Evolutionary conservation across 768 basidiomycete species (phyloP).

Genomic region (Saitozyma sp.): DNA sequence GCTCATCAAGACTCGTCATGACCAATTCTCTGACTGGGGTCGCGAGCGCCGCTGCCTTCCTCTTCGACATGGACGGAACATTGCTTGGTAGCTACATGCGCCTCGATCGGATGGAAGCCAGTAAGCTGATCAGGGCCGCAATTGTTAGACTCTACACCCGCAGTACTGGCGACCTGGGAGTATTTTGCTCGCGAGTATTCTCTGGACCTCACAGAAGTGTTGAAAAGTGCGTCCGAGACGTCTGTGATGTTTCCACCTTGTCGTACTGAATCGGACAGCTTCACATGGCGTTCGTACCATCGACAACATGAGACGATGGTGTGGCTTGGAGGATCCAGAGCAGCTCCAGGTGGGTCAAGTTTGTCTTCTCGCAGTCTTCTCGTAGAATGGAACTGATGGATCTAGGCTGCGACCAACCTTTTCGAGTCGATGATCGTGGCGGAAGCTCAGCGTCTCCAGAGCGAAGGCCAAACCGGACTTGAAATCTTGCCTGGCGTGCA

Average conservation of each 20-base stretch:
- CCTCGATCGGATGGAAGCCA: too few relatives aligned
- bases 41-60: slow-evolving; percentile 8
- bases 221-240: slow-evolving; percentile 37
- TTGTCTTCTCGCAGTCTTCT: neutral
- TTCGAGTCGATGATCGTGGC: slow-evolving; percentile 70
- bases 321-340: slow-evolving; percentile 62
- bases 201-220: slow-evolving; percentile 45
- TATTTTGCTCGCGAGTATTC: slow-evolving; percentile 65
- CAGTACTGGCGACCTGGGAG: slow-evolving; percentile 73
- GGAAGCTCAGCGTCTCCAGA: slow-evolving; percentile 56
- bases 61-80: slow-evolving; percentile 51
- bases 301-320: slow-evolving; percentile 73
- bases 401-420: slow-evolving; percentile 19
- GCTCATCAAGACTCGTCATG: neutral
- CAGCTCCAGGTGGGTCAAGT: slow-evolving; percentile 59
- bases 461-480: slow-evolving; percentile 57
- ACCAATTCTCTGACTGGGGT: slow-evolving; percentile 1
- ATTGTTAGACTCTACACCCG: slow-evolving; percentile 72
- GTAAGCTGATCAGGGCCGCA: too few relatives aligned
- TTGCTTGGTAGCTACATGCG: slow-evolving; percentile 33
- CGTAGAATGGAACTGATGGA: slow-evolving; percentile 1
- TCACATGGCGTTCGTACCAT: slow-evolving; percentile 75
- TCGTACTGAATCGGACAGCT: slow-evolving; percentile 40
- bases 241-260: slow-evolving; percentile 17
- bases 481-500: slow-evolving; percentile 66